phyloP scores from a whole-genome alignment of 2,329 filamentous ascomycete species.

The Fulvia fulva region DNA sequence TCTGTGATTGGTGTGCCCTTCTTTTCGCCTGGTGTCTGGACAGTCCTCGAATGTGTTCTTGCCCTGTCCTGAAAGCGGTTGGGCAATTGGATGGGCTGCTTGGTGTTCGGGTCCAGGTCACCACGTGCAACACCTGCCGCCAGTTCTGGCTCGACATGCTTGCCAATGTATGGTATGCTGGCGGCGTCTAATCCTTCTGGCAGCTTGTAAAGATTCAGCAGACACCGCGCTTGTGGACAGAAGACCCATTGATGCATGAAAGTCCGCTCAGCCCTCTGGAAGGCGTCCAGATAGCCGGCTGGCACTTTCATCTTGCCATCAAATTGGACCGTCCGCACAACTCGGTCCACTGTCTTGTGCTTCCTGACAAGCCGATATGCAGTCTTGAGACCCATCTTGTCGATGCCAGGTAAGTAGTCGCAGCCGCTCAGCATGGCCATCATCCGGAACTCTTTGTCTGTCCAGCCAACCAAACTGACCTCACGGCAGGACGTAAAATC shows the following conservation, averaged over 20 bases:
- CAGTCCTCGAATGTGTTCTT: slow-evolving; percentile 24
- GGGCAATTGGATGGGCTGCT: slow-evolving; percentile 54
- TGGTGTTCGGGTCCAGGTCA: slow-evolving; percentile 86
- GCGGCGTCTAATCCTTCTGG: slow-evolving; percentile 60
- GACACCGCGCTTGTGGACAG: slow-evolving; percentile 65
- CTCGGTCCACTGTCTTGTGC: slow-evolving; percentile 78
- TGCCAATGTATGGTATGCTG: slow-evolving; percentile 78
- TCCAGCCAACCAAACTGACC: slow-evolving; percentile 85
- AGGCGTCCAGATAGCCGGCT: slow-evolving; percentile 72
- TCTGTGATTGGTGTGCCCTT: slow-evolving; percentile 58
- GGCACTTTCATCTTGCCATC: slow-evolving; percentile 82
- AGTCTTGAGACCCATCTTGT: slow-evolving; percentile 85
- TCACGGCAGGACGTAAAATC: slow-evolving; percentile 88
- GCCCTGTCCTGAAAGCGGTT: slow-evolving; percentile 25
- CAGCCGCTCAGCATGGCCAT: slow-evolving; percentile 98
- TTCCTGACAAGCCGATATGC: slow-evolving; percentile 87
- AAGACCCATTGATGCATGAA: slow-evolving; percentile 95
- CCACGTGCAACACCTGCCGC: slow-evolving; percentile 74
- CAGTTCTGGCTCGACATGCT: slow-evolving; percentile 50
- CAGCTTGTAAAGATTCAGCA: slow-evolving; percentile 72
- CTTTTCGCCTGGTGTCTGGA: slow-evolving; percentile 51
- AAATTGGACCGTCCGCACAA: slow-evolving; percentile 79
- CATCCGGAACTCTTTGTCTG: slow-evolving; percentile 80
- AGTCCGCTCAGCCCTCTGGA: slow-evolving; percentile 82
- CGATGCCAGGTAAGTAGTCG: slow-evolving; percentile 86